Base-by-base conservation (phyloP, 768 basidiomycete genomes). In the Phlebiopsis flavidoalba region DNA sequence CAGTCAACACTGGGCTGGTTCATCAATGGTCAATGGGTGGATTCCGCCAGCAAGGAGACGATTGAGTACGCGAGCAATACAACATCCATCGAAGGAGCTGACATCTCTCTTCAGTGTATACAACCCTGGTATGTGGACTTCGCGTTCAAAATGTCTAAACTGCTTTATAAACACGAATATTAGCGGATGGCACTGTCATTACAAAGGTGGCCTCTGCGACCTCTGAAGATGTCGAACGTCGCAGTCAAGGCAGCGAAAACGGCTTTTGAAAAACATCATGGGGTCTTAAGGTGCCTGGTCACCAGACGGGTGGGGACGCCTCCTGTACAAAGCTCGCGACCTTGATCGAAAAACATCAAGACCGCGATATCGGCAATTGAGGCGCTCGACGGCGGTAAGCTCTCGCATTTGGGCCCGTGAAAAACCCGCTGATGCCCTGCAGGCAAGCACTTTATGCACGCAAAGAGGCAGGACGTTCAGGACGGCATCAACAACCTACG, bases 281-380 rank as follows among this genome's bases (percentile, higher is more conserved):
- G 84, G 84, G 84, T n/a, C 69, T 79, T 57, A 80, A 81, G 37
- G 69, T 66, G n/a, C 70, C 79, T 4, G 79, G 76, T 8, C 66
- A 64, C 5, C 60, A 73, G 54, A 77, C 83, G 24, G 75, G 70
- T 6, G 69, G 68, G 59, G 69, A 82, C 12, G 67, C 86, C 22
- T 69, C 74, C 68, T 24, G 77, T 72, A 35, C 76, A 78, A 79
- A 79, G 61, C 77, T 86, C 22, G 84, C 79, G 74, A 77, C 37
- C 71, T 84, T 26, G 78, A n/a, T 86, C 66, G 81, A 82, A 58
- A 62, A 75, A 57, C 71, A 83, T 69, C 67, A 66, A 14, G 79
- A 79, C 8, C n/a, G 75, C 76, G 57, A 70, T 86, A 14, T 71
- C 79, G 10, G 82, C 80, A n/a, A 69, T 86, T 45, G 84, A 85